Evolutionary conservation across 371 early-diverging fungal genomes (phyloP), one percentile per base, ranked within the genome.

Genomic region (Rhizopus sp.): DNA sequence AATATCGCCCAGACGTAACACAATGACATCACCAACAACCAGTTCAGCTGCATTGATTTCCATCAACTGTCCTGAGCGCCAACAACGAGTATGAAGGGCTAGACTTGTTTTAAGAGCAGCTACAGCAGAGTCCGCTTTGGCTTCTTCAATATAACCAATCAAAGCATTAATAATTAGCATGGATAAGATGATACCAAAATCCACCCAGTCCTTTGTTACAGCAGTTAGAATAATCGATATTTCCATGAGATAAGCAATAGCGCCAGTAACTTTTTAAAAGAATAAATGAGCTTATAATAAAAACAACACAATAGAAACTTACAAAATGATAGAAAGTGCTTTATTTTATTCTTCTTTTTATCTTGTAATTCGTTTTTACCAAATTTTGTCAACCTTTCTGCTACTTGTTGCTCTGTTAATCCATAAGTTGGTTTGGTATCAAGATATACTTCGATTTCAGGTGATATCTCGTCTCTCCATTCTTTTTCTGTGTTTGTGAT

Each of bases 1-100:
- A 53, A 94, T 95, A 72, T 96, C 96, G 62, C 98, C 98, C 35
- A 95, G 73, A 53, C 94, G 89, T 44, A 97, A 72, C 16, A 89
- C 88, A 55, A 98, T 82, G 40, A 96, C 68, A 68, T 98, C 97
- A 45, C 97, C 96, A 13, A 95, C 90, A 23, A 91, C 89, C 31
- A 96, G 73, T 17, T 85, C 85, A 50, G 72, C 69, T 7, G 93
- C 86, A 57, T 91, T 89, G n/a, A 95, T 77, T 67, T 94, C 94
- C 30, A 83, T 73, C 51, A 95, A 78, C 64, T 85, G 74, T 44
- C 90, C 90, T 63, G 91, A 82, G 50, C 97, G 85, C 84, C 86
- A 92, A 56, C 81, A 85, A 16, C 87, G 83, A 38, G 88, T 83
- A 73, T 92, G 89, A 45, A 93, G 80, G 12, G 96, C 92, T 7